Percentiles rank a stretch among this genome's conserved stretches.
phyloP scores from a whole-genome alignment of 1,284 basidiomycete species.

The Leucoagaricus sp. region DNA sequence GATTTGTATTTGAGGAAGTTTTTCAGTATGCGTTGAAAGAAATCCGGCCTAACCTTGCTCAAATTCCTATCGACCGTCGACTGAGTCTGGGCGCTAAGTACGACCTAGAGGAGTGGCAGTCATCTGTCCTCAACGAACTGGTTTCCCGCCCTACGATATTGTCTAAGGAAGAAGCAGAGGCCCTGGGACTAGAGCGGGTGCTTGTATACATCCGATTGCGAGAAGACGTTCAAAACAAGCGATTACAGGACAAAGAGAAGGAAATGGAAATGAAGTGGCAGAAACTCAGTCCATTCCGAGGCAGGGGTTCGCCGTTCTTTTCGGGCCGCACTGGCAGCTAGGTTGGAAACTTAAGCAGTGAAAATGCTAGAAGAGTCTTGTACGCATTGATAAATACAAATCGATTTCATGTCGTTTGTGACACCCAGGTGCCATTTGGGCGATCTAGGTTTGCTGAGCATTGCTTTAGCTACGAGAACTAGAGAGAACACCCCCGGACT shows the following conservation, averaged over 20 bases:
- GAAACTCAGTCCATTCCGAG: neutral
- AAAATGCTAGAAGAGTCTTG: too few species aligned
- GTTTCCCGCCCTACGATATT: slow-evolving; percentile 35
- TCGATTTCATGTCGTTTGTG: too few species aligned
- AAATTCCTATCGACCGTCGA: slow-evolving; percentile 33
- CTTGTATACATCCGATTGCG: slow-evolving; percentile 28
- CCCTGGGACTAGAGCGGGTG: slow-evolving; percentile 32
- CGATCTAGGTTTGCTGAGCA: too few species aligned
- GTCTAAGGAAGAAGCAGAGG: slow-evolving; percentile 35
- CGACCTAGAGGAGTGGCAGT: slow-evolving; percentile 39
- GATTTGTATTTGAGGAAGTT: slow-evolving; percentile 31
- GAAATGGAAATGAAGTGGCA: neutral
- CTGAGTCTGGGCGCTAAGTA: slow-evolving; percentile 40
- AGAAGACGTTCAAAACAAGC: slow-evolving; percentile 18
- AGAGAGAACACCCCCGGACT: too few species aligned
- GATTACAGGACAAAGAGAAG: neutral
- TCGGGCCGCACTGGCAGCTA: too few species aligned
- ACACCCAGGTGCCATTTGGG: too few species aligned
- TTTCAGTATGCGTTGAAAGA: slow-evolving; percentile 33
- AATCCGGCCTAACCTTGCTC: slow-evolving; percentile 25
- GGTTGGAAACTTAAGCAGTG: too few species aligned
- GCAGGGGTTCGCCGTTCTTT: too few species aligned
- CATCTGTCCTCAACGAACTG: slow-evolving; percentile 37
- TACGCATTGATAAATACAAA: too few species aligned
- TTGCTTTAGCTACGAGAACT: too few species aligned